Evolutionary conservation across 345 rosid genomes (phyloP), one percentile per base, ranked within the genome.

Genomic region (Acer negundo): DNA sequence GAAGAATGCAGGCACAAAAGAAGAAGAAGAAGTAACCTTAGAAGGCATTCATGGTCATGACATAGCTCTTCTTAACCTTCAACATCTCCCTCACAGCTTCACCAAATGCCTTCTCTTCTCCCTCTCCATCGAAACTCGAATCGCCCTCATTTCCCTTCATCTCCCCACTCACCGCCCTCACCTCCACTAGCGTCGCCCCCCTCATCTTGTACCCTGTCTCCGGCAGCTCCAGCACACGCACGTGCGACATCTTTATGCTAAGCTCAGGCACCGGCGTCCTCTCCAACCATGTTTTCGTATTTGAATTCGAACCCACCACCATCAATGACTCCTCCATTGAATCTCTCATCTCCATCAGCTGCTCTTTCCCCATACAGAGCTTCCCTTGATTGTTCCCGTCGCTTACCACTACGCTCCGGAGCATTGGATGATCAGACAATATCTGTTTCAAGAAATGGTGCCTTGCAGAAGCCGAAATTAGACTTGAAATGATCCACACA

Each of bases 41-140:
- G 62, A 86, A 88, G 31, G 86, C 82, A 49, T 81, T 85, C 86
- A 89, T 81, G 23, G 85, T 86, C 87, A 89, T 73, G 28, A 31
- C 58, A 67, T 80, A 89, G 73, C 75, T 80, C 76, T 75, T 85
- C 84, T 81, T 84, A 81, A 84, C 66, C 80, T 85, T 84, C 84
- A 75, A 44, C 81, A 88, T 69, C 82, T 78, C 79, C 80, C 74
- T 77, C 51, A 75, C 83, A 67, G 88, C 88, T 79, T 88, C 89
- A 8, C 67, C 75, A 40, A 83, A 83, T 9, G 72, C 84, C 53
- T 67, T 53, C 28, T 44, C 78, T 61, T 76, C 72, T 16, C 70
- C 74, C 7, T 74, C 82, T 20, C 56, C 74, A 17, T 79, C 78
- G 44, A 69, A 72, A 11, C 67, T 15, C 6, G 58, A n/a, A 28